A percentile compares a stretch with the other conserved stretches of the same genome.
Evolutionary conservation across 2,329 filamentous ascomycete genomes (phyloP).

Genomic region (Xylariaceae sp.): DNA sequence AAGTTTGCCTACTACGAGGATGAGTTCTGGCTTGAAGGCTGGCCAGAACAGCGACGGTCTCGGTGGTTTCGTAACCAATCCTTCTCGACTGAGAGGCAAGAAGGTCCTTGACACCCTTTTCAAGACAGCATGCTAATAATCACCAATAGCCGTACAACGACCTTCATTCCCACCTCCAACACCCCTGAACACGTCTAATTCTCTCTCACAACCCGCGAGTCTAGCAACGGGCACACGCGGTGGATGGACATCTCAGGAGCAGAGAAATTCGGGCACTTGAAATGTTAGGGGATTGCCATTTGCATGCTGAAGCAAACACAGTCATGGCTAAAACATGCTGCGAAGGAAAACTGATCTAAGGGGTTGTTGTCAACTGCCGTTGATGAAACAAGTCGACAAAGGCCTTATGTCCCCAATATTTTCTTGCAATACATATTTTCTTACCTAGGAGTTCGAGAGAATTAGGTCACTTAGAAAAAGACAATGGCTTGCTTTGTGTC

Average conservation of each 20-base stretch:
- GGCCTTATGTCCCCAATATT: neutral
- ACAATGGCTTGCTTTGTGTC: neutral
- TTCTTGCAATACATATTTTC: neutral
- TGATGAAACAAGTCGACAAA: neutral
- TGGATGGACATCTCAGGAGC: slow-evolving; percentile 10
- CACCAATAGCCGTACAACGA: slow-evolving; percentile 21
- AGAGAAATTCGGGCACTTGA: neutral
- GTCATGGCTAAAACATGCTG: neutral
- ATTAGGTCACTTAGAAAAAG: neutral
- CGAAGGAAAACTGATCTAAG: neutral
- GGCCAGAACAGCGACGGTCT: slow-evolving; percentile 22
- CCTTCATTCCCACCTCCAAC: slow-evolving; percentile 19
- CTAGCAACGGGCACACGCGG: slow-evolving; percentile 15
- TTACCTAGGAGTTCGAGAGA: neutral
- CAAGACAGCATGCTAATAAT: slow-evolving; percentile 9
- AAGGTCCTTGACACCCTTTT: neutral
- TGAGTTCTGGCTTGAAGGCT: slow-evolving; percentile 31
- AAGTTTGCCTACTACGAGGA: slow-evolving; percentile 23
- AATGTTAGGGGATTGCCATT: neutral
- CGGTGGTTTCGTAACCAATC: slow-evolving; percentile 14
- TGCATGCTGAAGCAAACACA: neutral
- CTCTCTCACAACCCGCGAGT: slow-evolving; percentile 16
- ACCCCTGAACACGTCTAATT: slow-evolving; percentile 14
- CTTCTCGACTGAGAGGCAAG: slow-evolving; percentile 27
- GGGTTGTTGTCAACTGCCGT: neutral